A percentile compares a stretch with the other conserved stretches of the same genome.
Evolutionary conservation across 1,139 yeast species (phyloP).

Genomic region (Nakaseomyces delphensis): DNA sequence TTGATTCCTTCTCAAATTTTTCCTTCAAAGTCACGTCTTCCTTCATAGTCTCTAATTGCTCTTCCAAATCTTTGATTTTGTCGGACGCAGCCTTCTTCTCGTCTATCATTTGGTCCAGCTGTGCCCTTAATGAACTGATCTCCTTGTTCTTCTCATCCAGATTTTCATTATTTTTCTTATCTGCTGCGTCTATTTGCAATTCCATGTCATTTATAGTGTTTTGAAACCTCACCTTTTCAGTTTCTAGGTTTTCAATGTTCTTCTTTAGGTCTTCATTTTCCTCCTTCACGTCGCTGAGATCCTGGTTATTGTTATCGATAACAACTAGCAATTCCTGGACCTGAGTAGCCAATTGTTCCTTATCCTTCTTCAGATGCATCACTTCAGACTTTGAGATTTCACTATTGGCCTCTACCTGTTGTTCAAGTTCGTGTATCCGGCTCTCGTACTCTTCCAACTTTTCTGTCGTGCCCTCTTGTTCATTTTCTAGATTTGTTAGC

Average conservation of each 20-base stretch:
- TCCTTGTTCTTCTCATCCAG: slow-evolving; percentile 16
- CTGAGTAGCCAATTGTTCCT: slow-evolving; percentile 24
- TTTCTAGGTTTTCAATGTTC: slow-evolving; percentile 14
- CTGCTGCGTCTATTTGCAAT: slow-evolving; percentile 15
- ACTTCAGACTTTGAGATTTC: slow-evolving; percentile 20
- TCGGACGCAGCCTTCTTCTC: slow-evolving; percentile 11
- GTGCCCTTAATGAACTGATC: slow-evolving; percentile 18
- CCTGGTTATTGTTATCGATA: slow-evolving; percentile 25
- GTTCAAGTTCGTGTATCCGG: slow-evolving; percentile 18
- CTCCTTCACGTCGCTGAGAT: slow-evolving; percentile 19
- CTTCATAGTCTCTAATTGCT: slow-evolving; percentile 18
- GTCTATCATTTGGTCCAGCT: slow-evolving; percentile 19
- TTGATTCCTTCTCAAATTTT: slow-evolving; percentile 44
- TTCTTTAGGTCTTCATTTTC: slow-evolving; percentile 24
- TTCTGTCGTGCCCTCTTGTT: slow-evolving; percentile 53
- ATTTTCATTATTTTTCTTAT: slow-evolving; percentile 11
- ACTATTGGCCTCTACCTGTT: slow-evolving; percentile 18
- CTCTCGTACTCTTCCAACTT: slow-evolving; percentile 30
- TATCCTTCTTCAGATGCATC: slow-evolving; percentile 15
- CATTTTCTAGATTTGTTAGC: slow-evolving; percentile 48
- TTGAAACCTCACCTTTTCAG: slow-evolving; percentile 20
- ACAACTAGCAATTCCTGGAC: slow-evolving; percentile 23
- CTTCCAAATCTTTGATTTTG: slow-evolving; percentile 12
- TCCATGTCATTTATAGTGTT: slow-evolving; percentile 24
- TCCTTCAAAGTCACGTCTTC: slow-evolving; percentile 19